Percentiles rank a stretch among this genome's conserved stretches.
Evolutionary conservation across 495 filamentous ascomycete genomes (phyloP).

Genomic region (Letharia lupina): DNA sequence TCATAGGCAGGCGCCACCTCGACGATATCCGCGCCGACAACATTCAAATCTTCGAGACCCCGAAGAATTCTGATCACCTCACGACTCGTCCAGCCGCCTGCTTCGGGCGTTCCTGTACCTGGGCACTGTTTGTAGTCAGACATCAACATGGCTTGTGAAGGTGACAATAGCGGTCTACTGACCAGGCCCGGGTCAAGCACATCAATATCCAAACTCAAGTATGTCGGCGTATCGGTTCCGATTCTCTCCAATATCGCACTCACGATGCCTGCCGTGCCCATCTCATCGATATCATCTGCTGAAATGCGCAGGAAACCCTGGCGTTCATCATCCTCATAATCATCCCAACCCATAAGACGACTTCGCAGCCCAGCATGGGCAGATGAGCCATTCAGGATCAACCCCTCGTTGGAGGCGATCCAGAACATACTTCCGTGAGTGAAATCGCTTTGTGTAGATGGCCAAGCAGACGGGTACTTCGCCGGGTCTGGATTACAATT

Average conservation of each 20-base stretch:
- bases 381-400: slow-evolving; percentile 58
- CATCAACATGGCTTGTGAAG: not conserved
- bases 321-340: slow-evolving; percentile 54
- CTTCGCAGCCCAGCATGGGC: slow-evolving; percentile 75
- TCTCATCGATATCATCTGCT: slow-evolving; percentile 61
- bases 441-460: slow-evolving; percentile 59
- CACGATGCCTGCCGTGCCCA: slow-evolving; percentile 47
- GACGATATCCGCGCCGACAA: slow-evolving; percentile 71
- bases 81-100: slow-evolving; percentile 65
- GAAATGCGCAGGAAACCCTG: slow-evolving; percentile 60
- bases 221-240: slow-evolving; percentile 56
- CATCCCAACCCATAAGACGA: slow-evolving; percentile 58
- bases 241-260: slow-evolving; percentile 49
- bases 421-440: slow-evolving; percentile 85
- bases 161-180: not conserved
- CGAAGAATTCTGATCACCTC: slow-evolving; percentile 63
- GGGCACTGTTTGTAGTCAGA: slow-evolving; percentile 31
- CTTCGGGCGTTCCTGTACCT: slow-evolving; percentile 65
- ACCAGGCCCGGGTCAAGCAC: slow-evolving; percentile 64
- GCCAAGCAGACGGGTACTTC: slow-evolving; percentile 69
- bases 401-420: slow-evolving; percentile 64
- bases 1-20: slow-evolving; percentile 85
- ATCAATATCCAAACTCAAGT: slow-evolving; percentile 69
- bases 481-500: slow-evolving; percentile 41
- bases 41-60: slow-evolving; percentile 59